phyloP scores from a whole-genome alignment of 306 rosid genomes.

The Lathyrus aphaca region DNA sequence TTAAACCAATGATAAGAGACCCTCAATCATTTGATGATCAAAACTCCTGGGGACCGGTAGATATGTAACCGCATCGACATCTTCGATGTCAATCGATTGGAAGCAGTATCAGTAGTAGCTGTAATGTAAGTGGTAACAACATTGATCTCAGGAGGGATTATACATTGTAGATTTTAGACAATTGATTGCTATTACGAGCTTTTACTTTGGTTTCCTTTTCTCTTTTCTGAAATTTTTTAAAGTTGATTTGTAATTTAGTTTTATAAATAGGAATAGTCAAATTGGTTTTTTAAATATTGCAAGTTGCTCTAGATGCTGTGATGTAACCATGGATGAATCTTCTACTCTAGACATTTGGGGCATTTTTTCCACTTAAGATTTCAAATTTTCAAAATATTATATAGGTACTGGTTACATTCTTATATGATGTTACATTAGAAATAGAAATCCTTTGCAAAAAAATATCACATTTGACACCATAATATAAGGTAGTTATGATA shows the following conservation, averaged over 20 bases:
- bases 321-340: neutral
- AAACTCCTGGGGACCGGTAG: conserved; percentile 66
- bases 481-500: no score
- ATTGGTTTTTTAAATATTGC: conserved; percentile 4
- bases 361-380: neutral
- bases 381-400: no score
- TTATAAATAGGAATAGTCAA: conserved; percentile 25
- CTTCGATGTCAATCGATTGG: neutral
- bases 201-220: neutral
- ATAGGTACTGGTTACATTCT: no score
- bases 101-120: conserved; percentile 24
- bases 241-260: conserved; percentile 25
- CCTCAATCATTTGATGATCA: conserved; percentile 65
- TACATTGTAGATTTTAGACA: conserved; percentile 30
- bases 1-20: conserved; percentile 52
- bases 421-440: no score
- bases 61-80: conserved; percentile 56
- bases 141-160: conserved; percentile 34
- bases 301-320: neutral
- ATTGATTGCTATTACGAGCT: conserved; percentile 15
- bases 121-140: conserved; percentile 27
- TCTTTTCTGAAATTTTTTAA: conserved; percentile 20
- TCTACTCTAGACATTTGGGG: neutral
- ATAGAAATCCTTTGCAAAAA: no score
- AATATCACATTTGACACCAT: no score